These are phyloP conservation scores for Cladophialophora yegresii DNA, from an alignment of 2,329 filamentous ascomycete genomes.

Conservation along the genomic window DNA sequence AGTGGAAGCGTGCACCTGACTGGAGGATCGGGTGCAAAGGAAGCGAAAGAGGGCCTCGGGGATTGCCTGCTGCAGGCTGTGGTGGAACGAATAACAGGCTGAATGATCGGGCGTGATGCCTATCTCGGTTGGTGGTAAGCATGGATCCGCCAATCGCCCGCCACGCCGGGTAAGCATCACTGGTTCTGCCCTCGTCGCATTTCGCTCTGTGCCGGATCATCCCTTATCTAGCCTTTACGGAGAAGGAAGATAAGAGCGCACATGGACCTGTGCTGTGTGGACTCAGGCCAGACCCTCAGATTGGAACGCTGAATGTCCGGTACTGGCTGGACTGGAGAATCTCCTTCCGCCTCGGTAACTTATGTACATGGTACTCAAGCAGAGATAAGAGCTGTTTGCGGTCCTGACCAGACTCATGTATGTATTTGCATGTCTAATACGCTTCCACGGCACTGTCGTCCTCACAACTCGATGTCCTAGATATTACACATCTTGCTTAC, in stretches of 20 bases:
- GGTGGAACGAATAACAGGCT: conserved; percentile 2
- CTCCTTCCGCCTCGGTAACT: background rate
- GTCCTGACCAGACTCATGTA: background rate
- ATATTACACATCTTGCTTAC: background rate
- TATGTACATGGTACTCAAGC: background rate
- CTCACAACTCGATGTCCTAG: background rate
- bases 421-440: too few species aligned
- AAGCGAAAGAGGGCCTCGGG: conserved; percentile 1
- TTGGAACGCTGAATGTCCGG: background rate
- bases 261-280: background rate
- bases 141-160: conserved; percentile 1
- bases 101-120: background rate
- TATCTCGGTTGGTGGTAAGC: conserved; percentile 7
- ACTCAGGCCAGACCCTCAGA: background rate
- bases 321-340: conserved; percentile 2
- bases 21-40: background rate
- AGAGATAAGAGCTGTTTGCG: background rate
- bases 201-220: conserved; percentile 5
- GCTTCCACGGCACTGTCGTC: background rate
- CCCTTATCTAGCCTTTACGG: background rate
- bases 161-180: background rate
- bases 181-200: background rate
- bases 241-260: conserved; percentile 2
- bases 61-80: background rate
- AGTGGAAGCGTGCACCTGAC: background rate